A percentile compares a stretch with the other conserved stretches of the same genome.
Conservation (phyloP, 768 basidiomycete species). For the Daedaleopsis nitida region DNA sequence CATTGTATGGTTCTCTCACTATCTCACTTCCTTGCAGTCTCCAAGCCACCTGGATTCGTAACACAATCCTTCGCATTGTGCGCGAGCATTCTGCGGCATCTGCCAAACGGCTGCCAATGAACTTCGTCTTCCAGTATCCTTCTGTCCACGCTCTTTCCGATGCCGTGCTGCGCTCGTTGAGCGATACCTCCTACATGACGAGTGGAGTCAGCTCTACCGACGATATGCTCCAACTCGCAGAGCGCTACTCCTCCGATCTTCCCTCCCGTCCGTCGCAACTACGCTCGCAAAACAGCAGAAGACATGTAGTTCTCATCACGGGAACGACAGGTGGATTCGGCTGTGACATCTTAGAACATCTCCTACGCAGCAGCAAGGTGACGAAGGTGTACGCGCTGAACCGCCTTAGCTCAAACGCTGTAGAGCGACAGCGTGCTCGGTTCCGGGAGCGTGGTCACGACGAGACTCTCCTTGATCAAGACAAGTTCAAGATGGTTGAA, state of each 20-base stretch:
- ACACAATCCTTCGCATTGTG: slow-evolving; percentile 29
- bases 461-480: slow-evolving; percentile 2
- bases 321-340: slow-evolving; percentile 37
- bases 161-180: slow-evolving; percentile 10
- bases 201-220: slow-evolving; percentile 17
- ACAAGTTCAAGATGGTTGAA: slow-evolving; percentile 18
- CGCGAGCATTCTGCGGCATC: slow-evolving; percentile 3
- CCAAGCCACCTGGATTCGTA: slow-evolving; percentile 36
- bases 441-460: slow-evolving; percentile 7
- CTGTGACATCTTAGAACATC: slow-evolving; percentile 24
- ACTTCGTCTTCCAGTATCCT: slow-evolving; percentile 42
- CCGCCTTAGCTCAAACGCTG: neutral
- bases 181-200: neutral
- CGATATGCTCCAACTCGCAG: slow-evolving; percentile 34
- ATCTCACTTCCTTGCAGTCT: slow-evolving; percentile 20
- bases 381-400: slow-evolving; percentile 28
- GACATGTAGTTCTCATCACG: slow-evolving; percentile 31
- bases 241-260: slow-evolving; percentile 36
- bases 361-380: slow-evolving; percentile 18
- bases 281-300: neutral
- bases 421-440: slow-evolving; percentile 12
- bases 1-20: neutral
- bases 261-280: slow-evolving; percentile 6
- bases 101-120: slow-evolving; percentile 26
- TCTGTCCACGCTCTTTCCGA: slow-evolving; percentile 35